Evolutionary conservation across 441 rosid species (phyloP).

Genomic region (Pelargonium fulgidum): DNA sequence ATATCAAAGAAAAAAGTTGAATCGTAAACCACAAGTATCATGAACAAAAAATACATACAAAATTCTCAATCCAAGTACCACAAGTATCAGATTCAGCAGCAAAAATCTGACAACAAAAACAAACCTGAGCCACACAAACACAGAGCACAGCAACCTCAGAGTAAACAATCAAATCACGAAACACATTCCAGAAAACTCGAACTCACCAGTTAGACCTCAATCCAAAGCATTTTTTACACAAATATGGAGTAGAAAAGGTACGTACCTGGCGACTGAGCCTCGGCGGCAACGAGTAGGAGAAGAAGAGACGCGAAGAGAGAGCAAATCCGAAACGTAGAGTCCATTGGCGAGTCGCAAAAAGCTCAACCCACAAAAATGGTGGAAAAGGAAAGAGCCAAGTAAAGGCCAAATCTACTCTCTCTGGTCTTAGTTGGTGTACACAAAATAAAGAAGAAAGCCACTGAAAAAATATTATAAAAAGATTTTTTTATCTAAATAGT

Average conservation of each 20-base stretch:
- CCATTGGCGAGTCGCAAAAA: conserved; percentile 1
- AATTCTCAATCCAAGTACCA: not conserved
- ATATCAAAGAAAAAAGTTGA: not conserved
- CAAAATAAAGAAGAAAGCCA: not conserved
- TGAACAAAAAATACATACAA: not conserved
- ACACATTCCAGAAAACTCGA: not conserved
- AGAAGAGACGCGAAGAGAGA: not conserved
- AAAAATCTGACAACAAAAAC: no score
- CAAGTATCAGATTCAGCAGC: no score
- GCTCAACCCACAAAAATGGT: conserved; percentile 1
- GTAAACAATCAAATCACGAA: not conserved
- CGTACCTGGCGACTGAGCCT: not conserved
- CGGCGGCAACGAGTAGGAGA: not conserved
- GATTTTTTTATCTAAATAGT: no score
- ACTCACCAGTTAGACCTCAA: not conserved
- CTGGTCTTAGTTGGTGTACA: not conserved
- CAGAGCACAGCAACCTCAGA: not conserved
- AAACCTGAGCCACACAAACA: no score
- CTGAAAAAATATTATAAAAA: not conserved
- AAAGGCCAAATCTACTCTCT: not conserved
- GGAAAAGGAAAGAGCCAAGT: not conserved
- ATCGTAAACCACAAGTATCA: not conserved
- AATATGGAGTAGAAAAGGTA: not conserved
- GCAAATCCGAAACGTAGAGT: not conserved
- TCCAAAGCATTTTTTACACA: not conserved